Base-by-base conservation (phyloP, 2,329 filamentous ascomycete species). In the Pestalotiopsis sp. region DNA sequence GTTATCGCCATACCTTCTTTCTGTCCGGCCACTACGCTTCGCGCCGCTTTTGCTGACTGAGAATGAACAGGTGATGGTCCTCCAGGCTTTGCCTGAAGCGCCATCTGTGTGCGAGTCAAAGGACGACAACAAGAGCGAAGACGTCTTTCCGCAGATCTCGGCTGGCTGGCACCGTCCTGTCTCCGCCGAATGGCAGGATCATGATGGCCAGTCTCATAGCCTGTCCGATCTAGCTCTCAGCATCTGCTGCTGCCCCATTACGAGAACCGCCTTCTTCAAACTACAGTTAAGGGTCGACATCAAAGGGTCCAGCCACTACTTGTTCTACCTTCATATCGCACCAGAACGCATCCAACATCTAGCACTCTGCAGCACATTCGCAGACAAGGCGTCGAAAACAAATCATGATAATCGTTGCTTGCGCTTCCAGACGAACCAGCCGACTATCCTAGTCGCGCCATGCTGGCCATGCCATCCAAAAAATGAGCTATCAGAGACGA, bases 301-400 rank as follows among this genome's bases (percentile, higher is more conserved):
- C 10, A 57, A 66, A 22, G 64, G 64, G n/a, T 59, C 52, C 64
- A 66, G 44, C 39, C 64, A 66, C 20, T 66, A 66, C 26, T n/a
- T 58, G 11, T 26, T 66, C 6, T 66, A 66, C 7, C 55, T 66
- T 9, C 55, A 66, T 40, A n/a, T 59, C 30, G 52, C 64, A 40
- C 64, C 64, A 17, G 64, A 66, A 26, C 30, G 55, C 35, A 14
- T 66, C 11, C n/a, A n/a, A 60, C 9, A 13, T 17, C 38, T 40
- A 10, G n/a, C 44, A 7, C 17, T 52, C 17, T 52, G 44, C 44
- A 52, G 5, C 17, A 17, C 44, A 52, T 22, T 52, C 2, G 0
- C 44, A 52, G 17, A n/a, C 1, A 22, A 52, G 7, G 5, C 24
- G 7, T 40, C 3, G 22, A 30, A 11, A n/a, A 20, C 14, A 66